Base-by-base conservation (phyloP, 139 green algal genomes). In the Coelastrella sp. region DNA sequence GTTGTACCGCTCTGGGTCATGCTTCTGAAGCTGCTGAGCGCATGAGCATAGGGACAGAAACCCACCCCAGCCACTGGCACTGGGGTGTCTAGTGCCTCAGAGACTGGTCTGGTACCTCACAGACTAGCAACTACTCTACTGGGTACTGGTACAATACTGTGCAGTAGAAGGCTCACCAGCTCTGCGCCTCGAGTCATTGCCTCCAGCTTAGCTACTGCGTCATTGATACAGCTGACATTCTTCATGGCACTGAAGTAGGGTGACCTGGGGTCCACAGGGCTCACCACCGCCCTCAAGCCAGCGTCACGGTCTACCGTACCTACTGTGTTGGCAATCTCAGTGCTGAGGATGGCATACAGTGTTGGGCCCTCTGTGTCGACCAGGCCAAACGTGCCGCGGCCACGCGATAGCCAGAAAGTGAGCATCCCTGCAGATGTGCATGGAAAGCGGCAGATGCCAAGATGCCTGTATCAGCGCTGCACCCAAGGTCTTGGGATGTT, bases 391-490 rank as follows among this genome's bases (percentile, higher is more conserved):
- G 93, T 93, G 58, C 96, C 95, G 5, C 95, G 91, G 4, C 97
- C 97, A 4, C 94, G 92, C 0, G 92, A 94, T 14, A 97, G 54
- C 95, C 96, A 98, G 78, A 96, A 96, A 19, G 94, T 93, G 4
- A 98, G 76, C 47, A 90, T 88, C 66, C 83, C 91, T 94, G 80
- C 16, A 59, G 17, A 13, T 2, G 61, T 19, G 61, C 61, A 71
- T 19, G 2, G 0, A 71, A 2, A 71, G 61, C 61, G 11, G 61
- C 61, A 71, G 61, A 71, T 71, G 11, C 3, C 61, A 71, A 71
- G 61, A 10, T 71, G 32, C 32, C 0, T 47, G 32, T 47, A 47
- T 47, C 32, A 47, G 32, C 32, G 32, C 32, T 47, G 32, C 32
- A 47, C 32, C 32, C 32, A 47, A 47, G 32, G 32, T 47, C 32